These are phyloP conservation scores for Malania oleifera DNA, from an alignment of 164 flowering plant species.

Conservation along the genomic window DNA sequence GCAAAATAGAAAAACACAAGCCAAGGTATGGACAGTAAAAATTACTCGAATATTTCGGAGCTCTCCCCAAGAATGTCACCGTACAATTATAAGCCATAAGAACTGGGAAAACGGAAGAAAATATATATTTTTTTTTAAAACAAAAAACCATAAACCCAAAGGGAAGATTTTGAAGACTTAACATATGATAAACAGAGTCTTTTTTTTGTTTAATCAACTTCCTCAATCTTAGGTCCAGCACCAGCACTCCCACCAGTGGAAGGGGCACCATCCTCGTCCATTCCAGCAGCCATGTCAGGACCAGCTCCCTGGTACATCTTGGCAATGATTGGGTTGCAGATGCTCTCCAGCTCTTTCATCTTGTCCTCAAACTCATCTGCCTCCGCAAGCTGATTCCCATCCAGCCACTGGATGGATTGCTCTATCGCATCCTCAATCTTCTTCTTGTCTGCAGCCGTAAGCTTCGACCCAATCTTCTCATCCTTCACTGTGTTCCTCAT, in stretches of 20 bases:
- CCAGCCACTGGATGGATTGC: slow-evolving; percentile 17
- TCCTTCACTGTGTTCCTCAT: slow-evolving; percentile 40
- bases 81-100: too few relatives aligned
- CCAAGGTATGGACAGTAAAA: too few relatives aligned
- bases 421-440: slow-evolving; percentile 44
- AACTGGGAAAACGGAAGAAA: too few relatives aligned
- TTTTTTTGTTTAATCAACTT: slow-evolving; percentile 32
- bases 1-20: too few relatives aligned
- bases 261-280: slow-evolving; percentile 34
- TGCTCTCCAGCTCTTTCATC: slow-evolving; percentile 17
- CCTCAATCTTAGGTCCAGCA: slow-evolving; percentile 41
- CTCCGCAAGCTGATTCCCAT: slow-evolving; percentile 14
- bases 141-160: too few relatives aligned
- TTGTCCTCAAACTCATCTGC: slow-evolving; percentile 14
- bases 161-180: too few relatives aligned
- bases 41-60: too few relatives aligned
- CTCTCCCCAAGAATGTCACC: too few relatives aligned
- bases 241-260: slow-evolving; percentile 24
- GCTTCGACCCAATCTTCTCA: slow-evolving; percentile 37
- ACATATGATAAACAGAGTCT: too few relatives aligned
- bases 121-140: too few relatives aligned
- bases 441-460: slow-evolving; percentile 32
- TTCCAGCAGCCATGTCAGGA: slow-evolving; percentile 21
- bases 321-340: slow-evolving; percentile 41
- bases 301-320: slow-evolving; percentile 41